phyloP scores from a whole-genome alignment of 768 basidiomycete genomes.

The Mycena rosella region DNA sequence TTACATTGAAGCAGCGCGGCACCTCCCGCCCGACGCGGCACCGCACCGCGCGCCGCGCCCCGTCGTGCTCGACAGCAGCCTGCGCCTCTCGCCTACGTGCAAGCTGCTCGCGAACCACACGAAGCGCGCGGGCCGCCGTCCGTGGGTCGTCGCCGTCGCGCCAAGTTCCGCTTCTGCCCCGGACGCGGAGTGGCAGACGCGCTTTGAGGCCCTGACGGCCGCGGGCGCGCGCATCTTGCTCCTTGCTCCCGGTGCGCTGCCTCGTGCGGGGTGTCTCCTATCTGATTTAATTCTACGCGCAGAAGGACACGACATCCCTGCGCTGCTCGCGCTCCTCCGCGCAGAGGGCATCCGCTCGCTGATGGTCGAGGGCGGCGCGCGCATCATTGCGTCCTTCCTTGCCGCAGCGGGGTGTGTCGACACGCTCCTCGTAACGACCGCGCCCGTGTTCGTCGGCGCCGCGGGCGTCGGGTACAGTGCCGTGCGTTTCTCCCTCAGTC shows the following conservation, averaged over 20 bases:
- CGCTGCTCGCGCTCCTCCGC: slow-evolving; percentile 66
- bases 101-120: slow-evolving; percentile 78
- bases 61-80: slow-evolving; percentile 82
- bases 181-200: slow-evolving; percentile 46
- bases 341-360: slow-evolving; percentile 73
- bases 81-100: slow-evolving; percentile 75
- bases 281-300: neutral
- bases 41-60: slow-evolving; percentile 77
- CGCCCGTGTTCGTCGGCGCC: slow-evolving; percentile 85
- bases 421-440: slow-evolving; percentile 84
- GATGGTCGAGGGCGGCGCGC: slow-evolving; percentile 97
- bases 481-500: neutral
- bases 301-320: slow-evolving; percentile 1
- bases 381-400: slow-evolving; percentile 83
- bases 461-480: slow-evolving; percentile 71
- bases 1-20: slow-evolving; percentile 64
- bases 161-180: neutral
- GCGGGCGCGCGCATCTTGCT: slow-evolving; percentile 79
- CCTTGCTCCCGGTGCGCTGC: slow-evolving; percentile 48
- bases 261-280: neutral
- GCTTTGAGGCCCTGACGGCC: slow-evolving; percentile 60
- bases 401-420: slow-evolving; percentile 63
- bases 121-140: slow-evolving; percentile 70
- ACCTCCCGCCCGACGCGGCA: slow-evolving; percentile 51
- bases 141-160: slow-evolving; percentile 70